Evolutionary conservation across 2,329 filamentous ascomycete species (phyloP), one percentile per base, ranked within the genome.

Genomic region (Beauveria sp.): DNA sequence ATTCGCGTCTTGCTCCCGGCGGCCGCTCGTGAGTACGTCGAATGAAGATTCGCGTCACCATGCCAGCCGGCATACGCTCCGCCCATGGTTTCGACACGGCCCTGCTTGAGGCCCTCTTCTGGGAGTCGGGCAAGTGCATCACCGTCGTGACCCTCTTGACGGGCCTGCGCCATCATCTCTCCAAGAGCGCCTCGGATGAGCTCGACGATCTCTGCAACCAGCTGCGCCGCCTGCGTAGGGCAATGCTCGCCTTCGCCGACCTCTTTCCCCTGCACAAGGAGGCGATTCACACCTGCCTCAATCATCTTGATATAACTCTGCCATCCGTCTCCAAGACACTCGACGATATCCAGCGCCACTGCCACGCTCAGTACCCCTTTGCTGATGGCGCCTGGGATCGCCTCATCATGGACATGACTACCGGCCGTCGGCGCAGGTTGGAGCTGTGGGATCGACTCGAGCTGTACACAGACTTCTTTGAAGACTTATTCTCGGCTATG

Each of bases 201-300:
- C 60, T 57, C 42, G 28, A 52, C n/a, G 4, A 20, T 14, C n/a
- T 57, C 45, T 22, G 48, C 16, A 14, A 38, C 14, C 20, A 46
- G 20, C n/a, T 62, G 12, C 12, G 46, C 14, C 4, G 7, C 8
- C 22, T 48, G 34, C 60, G 60, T 28, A 26, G 14, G 8, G 40
- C 53, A 34, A 56, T 62, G 60, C 53, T 62, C n/a, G 48, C 20
- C 20, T 38, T 62, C 28, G 60, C 53, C n/a, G 60, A 62, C 54
- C 22, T 57, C 22, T 62, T 62, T 18, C 60, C 60, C 5, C 46
- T 62, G 9, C 22, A 62, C 48, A 14, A 20, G 24, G 20, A 31
- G 20, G 24, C 53, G 3, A 34, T 62, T n/a, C 26, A 40, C 18
- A 6, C 12, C 34, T 52, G 26, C 2, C 54, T 62, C 18, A 62